Conservation (phyloP, 2,329 filamentous ascomycete genomes). For the Cladosporium colombiae region DNA sequence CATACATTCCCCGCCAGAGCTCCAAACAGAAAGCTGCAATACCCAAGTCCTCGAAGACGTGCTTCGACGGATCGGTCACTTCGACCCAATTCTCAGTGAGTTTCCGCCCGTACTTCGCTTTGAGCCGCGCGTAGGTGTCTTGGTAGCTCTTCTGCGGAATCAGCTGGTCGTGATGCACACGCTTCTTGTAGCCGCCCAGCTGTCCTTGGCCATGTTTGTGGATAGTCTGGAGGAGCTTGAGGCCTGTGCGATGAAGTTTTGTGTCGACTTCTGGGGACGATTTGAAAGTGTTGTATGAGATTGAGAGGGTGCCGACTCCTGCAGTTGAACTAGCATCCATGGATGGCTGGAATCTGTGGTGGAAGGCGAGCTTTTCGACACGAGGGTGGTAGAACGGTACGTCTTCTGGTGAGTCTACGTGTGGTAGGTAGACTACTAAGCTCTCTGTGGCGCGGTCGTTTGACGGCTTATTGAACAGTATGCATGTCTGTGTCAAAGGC, state of each 20-base stretch:
- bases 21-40: conserved; percentile 93
- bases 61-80: conserved; percentile 81
- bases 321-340: conserved; percentile 26
- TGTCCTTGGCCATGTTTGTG: conserved; percentile 72
- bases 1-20: conserved; percentile 85
- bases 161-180: conserved; percentile 79
- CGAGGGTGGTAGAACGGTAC: conserved; percentile 88
- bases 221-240: conserved; percentile 66
- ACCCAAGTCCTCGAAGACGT: conserved; percentile 90
- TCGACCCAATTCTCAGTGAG: conserved; percentile 82
- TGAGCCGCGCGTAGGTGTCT: conserved; percentile 77
- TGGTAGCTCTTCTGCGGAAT: conserved; percentile 77
- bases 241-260: conserved; percentile 63
- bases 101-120: conserved; percentile 71
- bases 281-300: conserved; percentile 54
- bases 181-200: conserved; percentile 70
- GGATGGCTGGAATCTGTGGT: conserved; percentile 62
- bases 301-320: conserved; percentile 46
- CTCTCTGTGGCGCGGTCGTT: conserved; percentile 42
- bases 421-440: conserved; percentile 77
- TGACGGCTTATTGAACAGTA: conserved; percentile 55
- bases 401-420: conserved; percentile 60
- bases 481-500: conserved; percentile 78
- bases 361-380: conserved; percentile 71
- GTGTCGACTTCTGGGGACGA: conserved; percentile 20